Percentiles rank a stretch among this genome's conserved stretches.
These are phyloP conservation scores for Saccharomycopsis microspora DNA, from an alignment of 805 yeast species.

Conservation along the genomic window DNA sequence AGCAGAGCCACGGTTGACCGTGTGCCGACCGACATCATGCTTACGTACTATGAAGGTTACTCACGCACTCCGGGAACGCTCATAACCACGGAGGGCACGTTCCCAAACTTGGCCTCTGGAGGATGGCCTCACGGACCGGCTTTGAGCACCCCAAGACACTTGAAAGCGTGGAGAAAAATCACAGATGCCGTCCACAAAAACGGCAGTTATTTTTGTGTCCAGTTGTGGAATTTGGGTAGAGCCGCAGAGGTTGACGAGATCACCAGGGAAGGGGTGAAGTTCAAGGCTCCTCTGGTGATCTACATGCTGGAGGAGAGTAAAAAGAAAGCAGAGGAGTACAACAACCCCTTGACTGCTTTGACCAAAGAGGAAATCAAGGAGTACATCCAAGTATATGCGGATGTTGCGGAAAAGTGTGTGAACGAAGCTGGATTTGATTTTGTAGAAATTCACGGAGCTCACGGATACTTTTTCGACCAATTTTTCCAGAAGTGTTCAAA, in stretches of 20 bases:
- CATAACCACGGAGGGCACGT: constrained; percentile 48
- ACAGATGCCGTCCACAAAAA: constrained; percentile 34
- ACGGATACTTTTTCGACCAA: constrained; percentile 43
- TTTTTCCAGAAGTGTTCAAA: constrained; percentile 38
- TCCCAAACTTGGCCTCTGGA: constrained; percentile 26
- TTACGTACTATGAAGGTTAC: constrained; percentile 46
- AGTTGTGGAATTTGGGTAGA: constrained; percentile 38
- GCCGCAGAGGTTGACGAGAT: constrained; percentile 28
- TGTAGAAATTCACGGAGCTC: constrained; percentile 53
- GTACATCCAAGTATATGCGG: constrained; percentile 26
- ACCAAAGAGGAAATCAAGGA: constrained; percentile 27
- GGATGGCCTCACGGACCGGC: constrained; percentile 21
- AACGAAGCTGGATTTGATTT: constrained; percentile 43
- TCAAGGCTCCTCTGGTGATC: constrained; percentile 28
- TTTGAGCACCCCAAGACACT: constrained; percentile 22
- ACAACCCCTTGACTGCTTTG: constrained; percentile 23
- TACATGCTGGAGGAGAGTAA: constrained; percentile 26
- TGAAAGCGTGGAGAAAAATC: constrained; percentile 28
- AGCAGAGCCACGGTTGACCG: constrained; percentile 24
- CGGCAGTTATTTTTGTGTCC: constrained; percentile 27
- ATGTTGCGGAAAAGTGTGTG: constrained; percentile 38
- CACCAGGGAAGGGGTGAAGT: constrained; percentile 26
- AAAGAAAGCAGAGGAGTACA: constrained; percentile 24
- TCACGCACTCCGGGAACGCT: constrained; percentile 47
- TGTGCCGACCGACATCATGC: constrained; percentile 34